These are phyloP conservation scores for Trichoderma reesei DNA, from an alignment of 495 filamentous ascomycete species.

Conservation along the genomic window DNA sequence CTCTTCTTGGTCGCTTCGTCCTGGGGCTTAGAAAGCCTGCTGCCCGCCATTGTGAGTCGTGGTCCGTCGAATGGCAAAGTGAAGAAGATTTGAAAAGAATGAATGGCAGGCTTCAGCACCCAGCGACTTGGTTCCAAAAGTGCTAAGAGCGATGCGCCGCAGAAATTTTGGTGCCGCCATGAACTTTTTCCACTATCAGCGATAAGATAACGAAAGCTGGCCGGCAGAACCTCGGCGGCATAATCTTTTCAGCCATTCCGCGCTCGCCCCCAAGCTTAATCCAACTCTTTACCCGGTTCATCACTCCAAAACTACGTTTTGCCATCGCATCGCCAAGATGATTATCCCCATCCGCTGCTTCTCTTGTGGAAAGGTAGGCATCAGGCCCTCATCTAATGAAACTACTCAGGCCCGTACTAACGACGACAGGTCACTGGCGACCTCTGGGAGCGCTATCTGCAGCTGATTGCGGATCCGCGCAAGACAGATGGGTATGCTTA, in stretches of 20 bases:
- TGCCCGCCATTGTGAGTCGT: slow-evolving; percentile 15
- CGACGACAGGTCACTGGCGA: slow-evolving; percentile 75
- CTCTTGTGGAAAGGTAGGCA: slow-evolving; percentile 87
- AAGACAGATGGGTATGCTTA: slow-evolving; percentile 62
- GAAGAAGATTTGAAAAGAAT: background rate
- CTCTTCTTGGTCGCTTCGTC: slow-evolving; percentile 25
- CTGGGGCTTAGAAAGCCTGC: slow-evolving; percentile 21
- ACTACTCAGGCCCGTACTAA: slow-evolving; percentile 13
- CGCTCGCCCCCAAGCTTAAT: background rate
- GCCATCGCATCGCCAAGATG: slow-evolving; percentile 48
- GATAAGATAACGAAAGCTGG: slow-evolving; percentile 11
- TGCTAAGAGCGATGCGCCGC: background rate
- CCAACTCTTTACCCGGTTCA: slow-evolving; percentile 1
- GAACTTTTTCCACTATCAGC: slow-evolving; percentile 11
- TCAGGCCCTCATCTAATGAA: background rate
- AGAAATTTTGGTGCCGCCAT: slow-evolving; percentile 13
- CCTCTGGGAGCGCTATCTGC: slow-evolving; percentile 90
- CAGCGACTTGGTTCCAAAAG: background rate
- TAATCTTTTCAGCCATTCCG: slow-evolving; percentile 10
- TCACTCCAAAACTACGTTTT: background rate
- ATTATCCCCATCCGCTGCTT: slow-evolving; percentile 98
- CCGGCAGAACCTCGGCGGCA: slow-evolving; percentile 10
- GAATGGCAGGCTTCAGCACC: background rate
- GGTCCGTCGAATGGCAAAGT: background rate
- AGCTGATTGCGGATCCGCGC: slow-evolving; percentile 63